These are phyloP conservation scores for Brassica balearica DNA, from an alignment of 441 rosid genomes.

Conservation along the genomic window DNA sequence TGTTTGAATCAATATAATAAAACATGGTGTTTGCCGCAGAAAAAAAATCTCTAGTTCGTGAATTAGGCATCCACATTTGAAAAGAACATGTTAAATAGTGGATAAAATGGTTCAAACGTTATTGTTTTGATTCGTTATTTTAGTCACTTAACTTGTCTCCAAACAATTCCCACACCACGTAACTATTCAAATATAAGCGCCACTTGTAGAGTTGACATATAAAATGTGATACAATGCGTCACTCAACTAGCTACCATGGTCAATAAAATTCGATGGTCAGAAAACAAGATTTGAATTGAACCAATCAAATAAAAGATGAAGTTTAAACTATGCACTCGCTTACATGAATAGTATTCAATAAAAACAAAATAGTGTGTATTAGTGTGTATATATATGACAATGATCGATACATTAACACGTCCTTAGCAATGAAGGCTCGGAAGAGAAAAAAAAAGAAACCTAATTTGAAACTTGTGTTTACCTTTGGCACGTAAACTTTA, in stretches of 20 bases:
- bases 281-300: slow-evolving; percentile 35
- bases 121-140: background rate
- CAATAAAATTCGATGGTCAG: slow-evolving; percentile 33
- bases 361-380: background rate
- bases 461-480: slow-evolving; percentile 17
- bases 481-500: slow-evolving; percentile 23
- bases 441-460: background rate
- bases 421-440: background rate
- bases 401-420: background rate
- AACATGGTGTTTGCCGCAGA: too few relatives aligned
- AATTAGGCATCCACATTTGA: background rate
- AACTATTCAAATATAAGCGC: background rate
- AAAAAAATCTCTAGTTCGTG: background rate
- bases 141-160: background rate
- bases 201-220: slow-evolving; percentile 24
- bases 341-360: background rate
- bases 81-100: background rate
- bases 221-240: background rate
- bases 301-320: slow-evolving; percentile 34
- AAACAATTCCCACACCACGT: background rate
- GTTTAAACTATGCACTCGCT: background rate
- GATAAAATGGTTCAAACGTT: background rate
- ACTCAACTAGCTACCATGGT: slow-evolving; percentile 29
- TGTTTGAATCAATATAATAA: too few relatives aligned
- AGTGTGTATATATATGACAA: background rate